Base-by-base conservation (phyloP, 805 yeast species). In the Ogataea haglerorum region DNA sequence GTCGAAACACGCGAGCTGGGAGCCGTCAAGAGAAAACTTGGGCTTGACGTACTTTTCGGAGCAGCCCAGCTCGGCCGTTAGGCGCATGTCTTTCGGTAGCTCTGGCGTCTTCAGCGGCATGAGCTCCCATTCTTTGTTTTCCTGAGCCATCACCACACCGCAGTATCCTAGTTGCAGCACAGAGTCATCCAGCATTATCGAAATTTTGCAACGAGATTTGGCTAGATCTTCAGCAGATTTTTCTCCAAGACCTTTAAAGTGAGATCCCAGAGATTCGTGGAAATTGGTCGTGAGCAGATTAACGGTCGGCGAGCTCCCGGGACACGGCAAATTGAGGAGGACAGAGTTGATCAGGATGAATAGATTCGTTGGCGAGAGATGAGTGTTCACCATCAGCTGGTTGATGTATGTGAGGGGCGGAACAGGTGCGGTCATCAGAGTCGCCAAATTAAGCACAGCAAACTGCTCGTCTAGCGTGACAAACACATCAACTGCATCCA, bases 381-480 rank as follows among this genome's bases (percentile, higher is more conserved):
- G n/a, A 28, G 13, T 12, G 15, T 29, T 15, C 18, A 59, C 45
- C 13, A 58, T 19, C 5, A 54, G 14, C 33, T 49, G 50, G 30
- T 56, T 54, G 13, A 56, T 37, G 24, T 53, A 58, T 32, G 53
- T 58, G 21, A 57, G 21, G 8, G 50, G 37, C 10, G 48, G 31
- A 16, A 22, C 19, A 1, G 39, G 23, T 14, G 34, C 34, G 13
- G 42, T 41, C 34, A 56, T 33, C 9, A 51, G 31, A 7, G 34
- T 21, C 6, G 53, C 46, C 17, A 58, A 19, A 2, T 49, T 34
- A 2, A 52, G 16, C 6, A 23, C 21, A 10, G 42, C 18, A 12
- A 15, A 12, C 10, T 27, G 42, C n/a, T 38, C 42, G 21, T 38
- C 37, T 18, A 27, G 42, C 6, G 23, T 7, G 7, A 28, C 15